Evolutionary conservation across 148 eudicot species (phyloP).

Genomic region (Vaccinium macrocarpon): DNA sequence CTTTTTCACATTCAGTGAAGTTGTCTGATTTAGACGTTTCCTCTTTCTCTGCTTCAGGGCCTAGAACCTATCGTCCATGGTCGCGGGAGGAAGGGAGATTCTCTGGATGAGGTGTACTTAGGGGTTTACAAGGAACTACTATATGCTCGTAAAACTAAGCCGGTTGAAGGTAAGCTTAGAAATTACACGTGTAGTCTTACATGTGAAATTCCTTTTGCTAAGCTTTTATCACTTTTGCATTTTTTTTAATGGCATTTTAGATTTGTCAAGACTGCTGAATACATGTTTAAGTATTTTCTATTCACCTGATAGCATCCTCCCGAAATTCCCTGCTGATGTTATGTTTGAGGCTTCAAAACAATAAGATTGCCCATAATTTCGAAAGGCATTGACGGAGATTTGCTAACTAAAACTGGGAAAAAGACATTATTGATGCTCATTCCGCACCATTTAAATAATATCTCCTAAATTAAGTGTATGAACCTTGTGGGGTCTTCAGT

Average conservation of each 20-base stretch:
- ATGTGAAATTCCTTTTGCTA: background rate
- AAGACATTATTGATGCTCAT: background rate
- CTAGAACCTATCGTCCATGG: constrained; percentile 86
- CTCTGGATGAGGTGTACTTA: constrained; percentile 76
- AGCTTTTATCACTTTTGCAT: background rate
- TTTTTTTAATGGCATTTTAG: background rate
- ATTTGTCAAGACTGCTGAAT: background rate
- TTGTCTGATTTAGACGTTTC: background rate
- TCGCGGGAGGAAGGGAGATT: constrained; percentile 74
- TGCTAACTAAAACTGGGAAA: background rate
- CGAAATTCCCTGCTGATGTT: background rate
- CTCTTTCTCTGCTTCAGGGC: constrained; percentile 31
- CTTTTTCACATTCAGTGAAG: background rate
- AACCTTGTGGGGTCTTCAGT: background rate
- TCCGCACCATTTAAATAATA: background rate
- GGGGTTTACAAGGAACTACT: constrained; percentile 79
- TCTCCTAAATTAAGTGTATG: background rate
- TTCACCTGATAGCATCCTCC: background rate
- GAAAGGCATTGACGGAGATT: constrained; percentile 4
- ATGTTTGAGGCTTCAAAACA: background rate
- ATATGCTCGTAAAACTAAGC: constrained; percentile 85
- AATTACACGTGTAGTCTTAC: background rate
- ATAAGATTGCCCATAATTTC: background rate
- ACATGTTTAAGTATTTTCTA: background rate
- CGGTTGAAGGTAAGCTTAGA: constrained; percentile 61